phyloP scores from a whole-genome alignment of 768 basidiomycete genomes.

The Suillus subluteus region DNA sequence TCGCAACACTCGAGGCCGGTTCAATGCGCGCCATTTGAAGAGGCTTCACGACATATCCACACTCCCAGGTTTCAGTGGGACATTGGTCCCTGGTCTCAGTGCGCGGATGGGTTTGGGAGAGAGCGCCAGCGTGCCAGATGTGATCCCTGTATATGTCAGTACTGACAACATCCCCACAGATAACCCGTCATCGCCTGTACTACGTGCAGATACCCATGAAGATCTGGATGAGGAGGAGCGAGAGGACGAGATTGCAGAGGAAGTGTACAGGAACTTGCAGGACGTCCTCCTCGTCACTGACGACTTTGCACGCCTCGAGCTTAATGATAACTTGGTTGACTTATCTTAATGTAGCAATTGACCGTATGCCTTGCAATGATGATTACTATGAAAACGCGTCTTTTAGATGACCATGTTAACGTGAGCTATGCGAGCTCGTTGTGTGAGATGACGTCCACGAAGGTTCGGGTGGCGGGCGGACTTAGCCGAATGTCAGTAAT shows the following conservation, averaged over 20 bases:
- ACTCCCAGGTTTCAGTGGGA: conserved; percentile 16
- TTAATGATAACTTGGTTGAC: background rate
- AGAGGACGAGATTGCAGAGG: background rate
- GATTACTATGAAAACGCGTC: too few relatives aligned
- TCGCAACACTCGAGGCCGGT: conserved; percentile 11
- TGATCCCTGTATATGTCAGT: background rate
- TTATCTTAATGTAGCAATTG: background rate
- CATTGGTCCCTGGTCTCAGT: conserved; percentile 5
- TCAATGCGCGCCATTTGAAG: conserved; percentile 13
- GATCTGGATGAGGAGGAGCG: conserved; percentile 3
- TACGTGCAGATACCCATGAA: background rate
- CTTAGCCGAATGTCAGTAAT: too few relatives aligned
- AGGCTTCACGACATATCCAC: conserved; percentile 13
- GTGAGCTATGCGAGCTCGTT: too few relatives aligned
- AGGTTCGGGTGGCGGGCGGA: too few relatives aligned
- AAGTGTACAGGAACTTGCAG: background rate
- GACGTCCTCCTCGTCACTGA: background rate
- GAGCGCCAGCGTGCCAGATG: background rate
- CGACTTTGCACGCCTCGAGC: background rate
- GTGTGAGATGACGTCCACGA: too few relatives aligned
- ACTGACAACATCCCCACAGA: too few relatives aligned
- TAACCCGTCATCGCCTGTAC: background rate
- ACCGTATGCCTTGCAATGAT: too few relatives aligned
- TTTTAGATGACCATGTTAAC: too few relatives aligned
- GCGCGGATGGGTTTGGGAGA: background rate